phyloP scores from a whole-genome alignment of 305 asterid species.

The Rubia tinctorum region DNA sequence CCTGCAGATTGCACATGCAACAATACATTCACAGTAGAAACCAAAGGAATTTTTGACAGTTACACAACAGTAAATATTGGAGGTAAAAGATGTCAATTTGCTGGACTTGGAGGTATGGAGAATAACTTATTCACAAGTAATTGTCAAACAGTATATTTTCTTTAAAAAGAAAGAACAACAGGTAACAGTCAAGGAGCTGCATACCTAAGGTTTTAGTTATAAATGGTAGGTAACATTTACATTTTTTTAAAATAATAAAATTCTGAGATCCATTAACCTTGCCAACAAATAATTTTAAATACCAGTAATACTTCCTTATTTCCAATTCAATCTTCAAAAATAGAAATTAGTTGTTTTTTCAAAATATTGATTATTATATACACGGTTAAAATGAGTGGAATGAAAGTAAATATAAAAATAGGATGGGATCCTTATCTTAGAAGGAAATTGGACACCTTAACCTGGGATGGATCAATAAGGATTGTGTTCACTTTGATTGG shows the following conservation, averaged over 20 bases:
- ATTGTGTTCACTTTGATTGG: no score
- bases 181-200: not conserved
- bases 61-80: not conserved
- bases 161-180: not conserved
- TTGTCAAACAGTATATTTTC: constrained; percentile 14
- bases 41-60: not conserved
- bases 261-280: not conserved
- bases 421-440: no score
- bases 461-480: no score
- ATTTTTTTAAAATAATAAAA: not conserved
- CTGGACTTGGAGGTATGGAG: not conserved
- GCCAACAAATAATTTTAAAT: not conserved
- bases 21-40: not conserved
- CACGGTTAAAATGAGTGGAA: not conserved
- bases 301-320: not conserved
- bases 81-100: not conserved
- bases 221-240: not conserved
- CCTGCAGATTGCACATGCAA: constrained; percentile 3
- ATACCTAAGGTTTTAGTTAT: not conserved
- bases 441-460: no score
- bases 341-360: not conserved
- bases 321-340: no score
- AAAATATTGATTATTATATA: no score
- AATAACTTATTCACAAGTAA: constrained; percentile 2
- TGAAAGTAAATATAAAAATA: no score